A percentile compares a stretch with the other conserved stretches of the same genome.
Evolutionary conservation across 2,329 filamentous ascomycete species (phyloP).

Genomic region (Aspergillus caelatus): DNA sequence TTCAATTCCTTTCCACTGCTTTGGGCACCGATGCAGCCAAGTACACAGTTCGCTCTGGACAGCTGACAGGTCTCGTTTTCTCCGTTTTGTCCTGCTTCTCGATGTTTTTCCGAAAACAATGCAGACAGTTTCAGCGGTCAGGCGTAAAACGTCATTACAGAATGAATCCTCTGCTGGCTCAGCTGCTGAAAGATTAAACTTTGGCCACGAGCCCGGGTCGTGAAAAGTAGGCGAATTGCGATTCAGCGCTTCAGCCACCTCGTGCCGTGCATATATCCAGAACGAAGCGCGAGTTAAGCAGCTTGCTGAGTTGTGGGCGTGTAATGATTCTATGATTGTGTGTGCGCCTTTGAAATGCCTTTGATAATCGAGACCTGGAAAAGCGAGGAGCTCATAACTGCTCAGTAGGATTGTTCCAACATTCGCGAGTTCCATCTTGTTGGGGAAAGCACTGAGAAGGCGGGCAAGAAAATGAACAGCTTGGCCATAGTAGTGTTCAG

Average conservation of each 20-base stretch:
- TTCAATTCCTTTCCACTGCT: no score
- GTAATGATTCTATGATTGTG: background rate
- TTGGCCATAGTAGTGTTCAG: background rate
- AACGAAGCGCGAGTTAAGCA: background rate
- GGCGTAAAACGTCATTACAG: no score
- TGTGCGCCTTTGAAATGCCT: conserved; percentile 2
- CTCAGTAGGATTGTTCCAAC: conserved; percentile 3
- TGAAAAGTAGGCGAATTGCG: conserved; percentile 5
- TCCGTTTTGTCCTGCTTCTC: no score
- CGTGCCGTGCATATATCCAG: conserved; percentile 8
- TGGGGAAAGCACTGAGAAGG: background rate
- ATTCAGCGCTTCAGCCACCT: conserved; percentile 6
- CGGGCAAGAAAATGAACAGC: background rate
- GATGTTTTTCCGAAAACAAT: no score
- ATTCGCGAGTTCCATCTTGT: background rate
- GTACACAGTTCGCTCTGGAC: no score
- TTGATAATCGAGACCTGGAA: conserved; percentile 5
- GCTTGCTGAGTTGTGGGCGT: no score
- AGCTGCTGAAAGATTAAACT: no score
- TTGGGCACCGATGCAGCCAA: no score
- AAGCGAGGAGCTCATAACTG: conserved; percentile 7
- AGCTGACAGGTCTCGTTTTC: no score
- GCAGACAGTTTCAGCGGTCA: no score
- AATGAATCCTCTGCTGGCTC: no score
- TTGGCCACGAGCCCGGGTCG: background rate